Evolutionary conservation across 805 yeast species (phyloP), one percentile per base, ranked within the genome.

Genomic region (Blastobotrys attinorum): DNA sequence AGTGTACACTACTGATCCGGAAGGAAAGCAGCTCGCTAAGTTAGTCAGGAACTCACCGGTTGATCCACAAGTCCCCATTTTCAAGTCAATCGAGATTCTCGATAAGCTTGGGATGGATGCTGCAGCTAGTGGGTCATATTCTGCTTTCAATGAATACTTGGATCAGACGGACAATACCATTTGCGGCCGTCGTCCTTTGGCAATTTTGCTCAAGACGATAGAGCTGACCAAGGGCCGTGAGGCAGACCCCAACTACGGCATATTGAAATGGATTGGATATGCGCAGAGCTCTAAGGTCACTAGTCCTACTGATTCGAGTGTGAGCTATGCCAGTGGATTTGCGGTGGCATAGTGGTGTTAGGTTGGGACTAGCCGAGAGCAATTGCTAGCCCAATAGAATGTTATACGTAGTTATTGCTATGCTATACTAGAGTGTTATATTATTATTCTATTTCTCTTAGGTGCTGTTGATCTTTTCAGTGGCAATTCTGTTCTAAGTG

Each of bases 281-380:
- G 66, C 81, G 0, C 97, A 90, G 62, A 83, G 95, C 57, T 75
- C 77, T 39, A 57, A 60, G 8, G 90, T 72, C 1, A 50, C 52
- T 0, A 55, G 59, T 15, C 51, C 65, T 1, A 44, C 54, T 22
- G 96, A 88, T 35, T 79, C 83, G 49, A 83, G 95, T 60, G 97
- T 90, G n/a, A 83, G 95, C 47, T 90, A 90, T 62, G 95, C 90
- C 1, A 75, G 90, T 37, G 96, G 90, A 0, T 82, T 75, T 56
- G 81, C 72, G 16, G 46, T 54, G 7, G 29, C 29, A 8, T 25
- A 11, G 11, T n/a, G n/a, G n/a, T n/a, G n/a, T n/a, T n/a, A n/a
- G n/a, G n/a, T n/a, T n/a, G n/a, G n/a, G n/a, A n/a, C n/a, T n/a
- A n/a, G n/a, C n/a, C n/a, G n/a, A n/a, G n/a, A n/a, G n/a, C n/a